Evolutionary conservation across 371 early-diverging fungal species (phyloP), one percentile per base, ranked within the genome.

Genomic region (Sporodiniella umbellata): DNA sequence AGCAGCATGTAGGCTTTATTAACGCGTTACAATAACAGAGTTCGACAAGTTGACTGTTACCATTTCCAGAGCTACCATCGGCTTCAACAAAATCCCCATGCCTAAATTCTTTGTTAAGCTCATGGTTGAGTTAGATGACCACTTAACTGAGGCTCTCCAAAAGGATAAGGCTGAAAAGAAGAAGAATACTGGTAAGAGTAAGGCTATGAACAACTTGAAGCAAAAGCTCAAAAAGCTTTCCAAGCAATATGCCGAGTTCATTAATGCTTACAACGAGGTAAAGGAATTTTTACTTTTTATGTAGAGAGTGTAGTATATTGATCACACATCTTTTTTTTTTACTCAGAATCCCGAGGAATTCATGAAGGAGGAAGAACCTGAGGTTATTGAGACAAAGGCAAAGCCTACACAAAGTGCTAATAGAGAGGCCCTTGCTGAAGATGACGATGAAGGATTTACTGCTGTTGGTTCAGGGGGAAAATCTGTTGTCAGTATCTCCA

Each of bases 191-290:
- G 74, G 78, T 46, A 85, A 88, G 45, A 81, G 86, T 42, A 92
- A 91, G 64, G 90, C 94, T 14, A 71, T 94, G 71, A 95, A 86
- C 67, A 81, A 87, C 49, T 84, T 95, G 83, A 93, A 90, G 80
- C 93, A 93, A 67, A 92, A 91, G 69, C 57, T 95, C 62, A 88
- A 86, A 73, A 95, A 96, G 83, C 79, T 86, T 73, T 82, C 80
- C 68, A 94, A 92, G 74, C 62, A 72, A 42, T 85, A 82, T 51
- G 90, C 92, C 58, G 67, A 66, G 7, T 78, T 83, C 48, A 81
- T 97, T 35, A 77, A 80, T 42, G 81, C 76, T 56, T 94, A 85
- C 68, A 79, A 81, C 54, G 70, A 79, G 75, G 87, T 83, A 69
- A 21, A 14, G 42, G 33, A n/a, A 33, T 11, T 42, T 28, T 28